A percentile compares a stretch with the other conserved stretches of the same genome.
Evolutionary conservation across 164 flowering plant genomes (phyloP).

Genomic region (Kalanchoe fedtschenkoi): DNA sequence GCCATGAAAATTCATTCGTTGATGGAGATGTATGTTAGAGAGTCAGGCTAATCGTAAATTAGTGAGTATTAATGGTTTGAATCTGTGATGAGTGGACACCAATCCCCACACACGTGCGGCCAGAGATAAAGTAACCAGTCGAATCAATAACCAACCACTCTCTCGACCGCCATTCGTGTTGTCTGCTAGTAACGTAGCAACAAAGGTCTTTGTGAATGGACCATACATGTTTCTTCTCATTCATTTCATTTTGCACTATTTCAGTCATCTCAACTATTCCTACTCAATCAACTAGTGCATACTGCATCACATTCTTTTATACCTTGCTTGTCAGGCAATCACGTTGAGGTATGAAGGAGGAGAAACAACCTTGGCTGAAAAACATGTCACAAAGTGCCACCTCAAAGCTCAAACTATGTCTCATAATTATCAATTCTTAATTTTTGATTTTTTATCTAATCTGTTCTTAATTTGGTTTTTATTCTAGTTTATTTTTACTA

Average conservation of each 20-base stretch:
- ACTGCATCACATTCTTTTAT: background rate
- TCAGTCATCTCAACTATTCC: no score
- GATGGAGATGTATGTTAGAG: no score
- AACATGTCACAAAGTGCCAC: background rate
- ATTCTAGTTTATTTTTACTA: no score
- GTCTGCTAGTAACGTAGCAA: background rate
- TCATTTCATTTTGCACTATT: background rate
- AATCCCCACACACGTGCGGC: constrained; percentile 5
- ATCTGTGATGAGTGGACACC: constrained; percentile 2
- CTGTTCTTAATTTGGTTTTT: no score
- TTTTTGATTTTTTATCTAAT: no score
- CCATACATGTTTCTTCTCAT: background rate
- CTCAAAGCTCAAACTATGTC: background rate
- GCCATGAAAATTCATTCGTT: no score
- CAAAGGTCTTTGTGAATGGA: constrained; percentile 1
- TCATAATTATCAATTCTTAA: no score
- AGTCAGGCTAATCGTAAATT: no score
- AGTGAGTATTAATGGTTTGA: no score
- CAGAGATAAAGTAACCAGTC: no score
- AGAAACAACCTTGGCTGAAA: background rate
- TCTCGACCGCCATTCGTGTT: constrained; percentile 1
- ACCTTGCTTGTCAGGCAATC: constrained; percentile 1
- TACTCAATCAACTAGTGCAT: no score
- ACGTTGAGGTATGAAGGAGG: background rate
- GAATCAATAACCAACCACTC: constrained; percentile 6